phyloP scores from a whole-genome alignment of 2,329 filamentous ascomycete genomes.

The Colletotrichum phormii region DNA sequence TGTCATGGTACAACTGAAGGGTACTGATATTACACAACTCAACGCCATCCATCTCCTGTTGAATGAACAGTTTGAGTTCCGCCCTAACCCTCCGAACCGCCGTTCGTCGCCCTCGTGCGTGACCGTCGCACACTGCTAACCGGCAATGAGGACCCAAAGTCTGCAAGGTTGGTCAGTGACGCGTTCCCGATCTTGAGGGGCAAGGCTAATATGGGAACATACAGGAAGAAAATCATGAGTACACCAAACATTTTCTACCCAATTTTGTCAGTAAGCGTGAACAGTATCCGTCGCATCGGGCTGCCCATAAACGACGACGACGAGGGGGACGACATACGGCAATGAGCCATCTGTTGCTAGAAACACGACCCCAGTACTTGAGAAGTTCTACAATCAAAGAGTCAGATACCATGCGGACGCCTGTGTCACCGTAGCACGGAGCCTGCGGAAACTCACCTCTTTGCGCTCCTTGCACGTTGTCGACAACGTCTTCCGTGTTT shows the following conservation, averaged over 20 bases:
- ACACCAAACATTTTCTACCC: conserved; percentile 78
- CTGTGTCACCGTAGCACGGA: not conserved
- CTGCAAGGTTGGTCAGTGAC: conserved; percentile 44
- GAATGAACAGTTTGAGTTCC: not conserved
- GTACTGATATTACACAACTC: conserved; percentile 34
- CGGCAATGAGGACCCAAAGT: conserved; percentile 76
- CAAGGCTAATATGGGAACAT: conserved; percentile 48
- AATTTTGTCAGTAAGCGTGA: conserved; percentile 11
- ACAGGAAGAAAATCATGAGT: conserved; percentile 92
- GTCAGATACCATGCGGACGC: not conserved
- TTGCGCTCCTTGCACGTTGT: conserved; percentile 98
- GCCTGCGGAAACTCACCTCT: conserved; percentile 50
- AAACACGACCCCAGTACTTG: conserved; percentile 96
- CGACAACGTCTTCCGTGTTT: conserved; percentile 97
- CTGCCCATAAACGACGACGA: not conserved
- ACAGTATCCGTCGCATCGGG: not conserved
- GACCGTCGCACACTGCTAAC: conserved; percentile 46
- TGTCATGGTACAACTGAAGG: conserved; percentile 29
- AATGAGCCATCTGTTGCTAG: conserved; percentile 94
- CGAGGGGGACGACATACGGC: conserved; percentile 54
- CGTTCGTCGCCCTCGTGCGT: not conserved
- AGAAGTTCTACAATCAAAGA: conserved; percentile 72
- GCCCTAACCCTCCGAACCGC: not conserved
- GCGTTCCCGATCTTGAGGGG: conserved; percentile 21
- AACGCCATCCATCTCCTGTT: conserved; percentile 16